These are phyloP conservation scores for Dovyalis caffra DNA, from an alignment of 345 rosid genomes.

Conservation along the genomic window DNA sequence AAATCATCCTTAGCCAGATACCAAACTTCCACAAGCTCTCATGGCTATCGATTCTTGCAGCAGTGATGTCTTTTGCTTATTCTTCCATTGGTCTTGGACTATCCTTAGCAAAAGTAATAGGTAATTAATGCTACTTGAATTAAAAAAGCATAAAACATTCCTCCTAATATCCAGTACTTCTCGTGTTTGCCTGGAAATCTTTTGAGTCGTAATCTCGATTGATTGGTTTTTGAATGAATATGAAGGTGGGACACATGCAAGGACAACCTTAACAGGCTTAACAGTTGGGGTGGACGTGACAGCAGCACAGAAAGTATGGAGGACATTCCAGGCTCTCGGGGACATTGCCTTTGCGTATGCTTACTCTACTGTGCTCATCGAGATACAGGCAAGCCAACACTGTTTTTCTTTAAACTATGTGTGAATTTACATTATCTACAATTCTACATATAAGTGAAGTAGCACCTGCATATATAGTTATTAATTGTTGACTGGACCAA, in stretches of 20 bases:
- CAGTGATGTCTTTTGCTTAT: slow-evolving; percentile 84
- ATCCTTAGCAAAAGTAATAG: slow-evolving; percentile 56
- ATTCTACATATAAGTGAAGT: background rate
- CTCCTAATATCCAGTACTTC: too few relatives aligned
- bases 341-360: slow-evolving; percentile 89
- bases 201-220: background rate
- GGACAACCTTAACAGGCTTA: slow-evolving; percentile 55
- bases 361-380: slow-evolving; percentile 69
- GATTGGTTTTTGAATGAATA: background rate
- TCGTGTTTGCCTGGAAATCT: too few relatives aligned
- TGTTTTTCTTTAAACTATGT: background rate
- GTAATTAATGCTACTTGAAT: slow-evolving; percentile 7
- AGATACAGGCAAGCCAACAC: slow-evolving; percentile 64
- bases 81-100: slow-evolving; percentile 75
- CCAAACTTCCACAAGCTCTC: slow-evolving; percentile 84
- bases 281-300: slow-evolving; percentile 65
- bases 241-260: slow-evolving; percentile 35
- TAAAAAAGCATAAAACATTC: too few relatives aligned
- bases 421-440: background rate
- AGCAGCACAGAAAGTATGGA: slow-evolving; percentile 76
- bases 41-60: slow-evolving; percentile 82
- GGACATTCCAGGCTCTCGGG: slow-evolving; percentile 69
- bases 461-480: background rate
- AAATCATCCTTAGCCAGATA: slow-evolving; percentile 76
- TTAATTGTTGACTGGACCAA: too few relatives aligned